phyloP scores from a whole-genome alignment of 768 basidiomycete species.

The Chalciporus pseudorubinellus region DNA sequence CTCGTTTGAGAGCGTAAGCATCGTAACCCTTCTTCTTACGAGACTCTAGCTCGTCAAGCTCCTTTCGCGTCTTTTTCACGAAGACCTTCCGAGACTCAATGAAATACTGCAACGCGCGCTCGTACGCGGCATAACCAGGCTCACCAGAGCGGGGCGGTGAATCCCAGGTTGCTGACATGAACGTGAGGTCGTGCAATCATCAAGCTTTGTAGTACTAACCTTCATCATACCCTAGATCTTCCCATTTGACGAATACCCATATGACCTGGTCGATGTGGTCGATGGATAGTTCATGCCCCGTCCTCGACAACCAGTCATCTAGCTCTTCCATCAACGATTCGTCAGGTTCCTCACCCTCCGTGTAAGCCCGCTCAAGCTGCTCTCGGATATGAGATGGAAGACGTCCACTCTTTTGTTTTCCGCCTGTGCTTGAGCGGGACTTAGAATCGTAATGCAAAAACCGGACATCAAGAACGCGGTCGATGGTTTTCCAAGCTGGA shows the following conservation, averaged over 20 bases:
- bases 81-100: constrained; percentile 58
- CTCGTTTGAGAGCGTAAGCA: constrained; percentile 41
- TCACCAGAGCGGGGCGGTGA: constrained; percentile 69
- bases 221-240: constrained; percentile 89
- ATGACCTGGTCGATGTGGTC: constrained; percentile 60
- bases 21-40: constrained; percentile 58
- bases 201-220: constrained; percentile 43
- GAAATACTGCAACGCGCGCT: constrained; percentile 64
- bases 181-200: not conserved
- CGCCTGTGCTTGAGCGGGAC: constrained; percentile 20
- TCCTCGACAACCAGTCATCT: constrained; percentile 46
- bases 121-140: constrained; percentile 59
- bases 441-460: constrained; percentile 46
- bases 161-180: constrained; percentile 80
- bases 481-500: constrained; percentile 81
- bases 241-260: constrained; percentile 92
- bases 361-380: constrained; percentile 41
- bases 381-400: constrained; percentile 17
- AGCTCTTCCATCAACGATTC: constrained; percentile 53
- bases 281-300: constrained; percentile 43
- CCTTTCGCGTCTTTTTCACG: constrained; percentile 47
- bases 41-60: constrained; percentile 45
- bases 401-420: constrained; percentile 23
- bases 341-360: constrained; percentile 64
- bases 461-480: constrained; percentile 82